phyloP scores from a whole-genome alignment of 2,329 filamentous ascomycete genomes.

The Fusarium nanum region DNA sequence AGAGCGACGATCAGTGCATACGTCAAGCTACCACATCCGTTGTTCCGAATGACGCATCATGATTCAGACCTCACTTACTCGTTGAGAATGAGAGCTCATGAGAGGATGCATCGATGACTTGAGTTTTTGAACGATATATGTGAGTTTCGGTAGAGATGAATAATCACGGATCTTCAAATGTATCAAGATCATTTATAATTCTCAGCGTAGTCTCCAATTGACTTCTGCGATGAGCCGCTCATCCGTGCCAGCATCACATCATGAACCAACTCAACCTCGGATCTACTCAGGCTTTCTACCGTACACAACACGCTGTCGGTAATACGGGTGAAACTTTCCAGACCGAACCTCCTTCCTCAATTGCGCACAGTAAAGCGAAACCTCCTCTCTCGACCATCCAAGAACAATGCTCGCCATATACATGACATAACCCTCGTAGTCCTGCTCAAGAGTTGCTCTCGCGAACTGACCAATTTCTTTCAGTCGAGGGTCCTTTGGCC shows the following conservation, averaged over 20 bases:
- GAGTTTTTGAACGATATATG: neutral
- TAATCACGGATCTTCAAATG: too few species aligned
- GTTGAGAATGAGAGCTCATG: neutral
- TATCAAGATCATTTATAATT: neutral
- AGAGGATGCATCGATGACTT: too few species aligned
- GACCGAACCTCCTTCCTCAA: constrained; percentile 50
- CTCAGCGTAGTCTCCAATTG: neutral
- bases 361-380: constrained; percentile 51
- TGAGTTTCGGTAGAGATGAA: neutral
- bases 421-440: constrained; percentile 51
- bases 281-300: constrained; percentile 35
- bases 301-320: constrained; percentile 47
- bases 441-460: constrained; percentile 51
- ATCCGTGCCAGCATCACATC: neutral
- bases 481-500: constrained; percentile 25
- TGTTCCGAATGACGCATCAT: neutral
- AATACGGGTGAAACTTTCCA: constrained; percentile 46
- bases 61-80: neutral
- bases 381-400: constrained; percentile 52
- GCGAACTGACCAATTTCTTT: constrained; percentile 45
- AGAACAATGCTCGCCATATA: constrained; percentile 52
- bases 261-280: neutral
- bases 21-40: neutral
- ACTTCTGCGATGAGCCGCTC: neutral
- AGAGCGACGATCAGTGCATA: neutral